Base-by-base conservation (phyloP, 2,329 filamentous ascomycete genomes). In the Microcyclospora pomicola region DNA sequence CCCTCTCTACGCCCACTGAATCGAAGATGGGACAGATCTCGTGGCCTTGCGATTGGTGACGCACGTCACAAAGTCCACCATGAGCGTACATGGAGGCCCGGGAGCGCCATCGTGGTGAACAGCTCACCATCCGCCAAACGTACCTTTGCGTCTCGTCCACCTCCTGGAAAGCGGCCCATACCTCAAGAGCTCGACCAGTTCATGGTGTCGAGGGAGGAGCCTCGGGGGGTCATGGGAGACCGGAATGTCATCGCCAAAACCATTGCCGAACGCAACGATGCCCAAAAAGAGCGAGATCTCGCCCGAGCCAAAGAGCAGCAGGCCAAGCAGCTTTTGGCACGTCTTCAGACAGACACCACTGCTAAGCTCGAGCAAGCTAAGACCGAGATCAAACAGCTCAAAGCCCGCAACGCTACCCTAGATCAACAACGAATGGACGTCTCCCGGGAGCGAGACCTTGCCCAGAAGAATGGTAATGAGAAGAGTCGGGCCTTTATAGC, bases 1-100 rank as follows among this genome's bases (percentile, higher is more conserved):
- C 52, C 51, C 12, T 52, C 52, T 7, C 46, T 34, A 19, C 50
- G 51, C 9, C 48, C 50, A 11, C 40, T 54, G 27, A 48, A 54
- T 32, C 42, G 45, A 24, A 44, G 52, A 34, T 52, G 50, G 50
- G 50, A 53, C 40, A 36, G 41, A 39, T 54, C 52, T 15, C 47
- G 52, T 24, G 49, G 52, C 29, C 49, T 55, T 31, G 33, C 45
- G 16, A 46, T 51, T 34, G 15, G 15, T 13, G 15, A 29, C 14
- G 15, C 9, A 14, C n/a, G 19, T 19, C 15, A 15, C 14, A 15
- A 13, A 7, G 10, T 24, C 24, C 15, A 33, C 3, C 24, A 24
- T 7, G 24, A n/a, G 15, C 44, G 36, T 32, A 27, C 19, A 12
- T 31, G 27, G 31, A 27, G 34, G 14, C 27, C 31, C 30, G 15